Base-by-base conservation (phyloP, 2,329 filamentous ascomycete genomes). In the Botrytis squamosa region DNA sequence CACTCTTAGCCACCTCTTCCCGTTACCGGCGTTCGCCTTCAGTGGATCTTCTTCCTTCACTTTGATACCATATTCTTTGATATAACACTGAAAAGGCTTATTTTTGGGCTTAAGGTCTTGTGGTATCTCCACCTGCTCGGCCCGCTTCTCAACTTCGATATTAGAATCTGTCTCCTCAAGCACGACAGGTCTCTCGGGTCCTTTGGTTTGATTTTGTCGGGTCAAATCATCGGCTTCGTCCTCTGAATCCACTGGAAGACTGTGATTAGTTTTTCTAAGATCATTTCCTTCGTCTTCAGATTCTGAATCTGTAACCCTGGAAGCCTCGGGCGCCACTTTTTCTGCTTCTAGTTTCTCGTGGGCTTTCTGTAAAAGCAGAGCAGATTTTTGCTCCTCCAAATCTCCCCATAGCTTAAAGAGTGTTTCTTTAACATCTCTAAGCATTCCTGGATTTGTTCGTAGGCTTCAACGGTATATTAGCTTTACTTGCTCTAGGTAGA, bases 351-450 rank as follows among this genome's bases (percentile, higher is more conserved):
- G n/a, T n/a, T 63, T 70, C 33, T 25, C 75, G 33, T 29, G n/a
- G 16, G 5, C 36, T 38, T 57, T 57, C 18, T 68, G n/a, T 33
- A 20, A 33, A 68, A 81, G 77, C 3, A 81, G 78, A n/a, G 77
- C 80, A 3, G 79, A 78, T 80, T 92, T 93, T 66, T 84, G 81
- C 80, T 97, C 93, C 80, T 95, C 90, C 1, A 98, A 85, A 75
- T 97, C 89, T 1, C 95, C 95, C 95, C 95, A 98, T 1, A 98
- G 85, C 52, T 89, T 84, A 80, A 91, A 95, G 72, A 98, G 85
- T 77, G 88, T 90, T 77, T 97, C 89, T 69, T 89, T 87, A 7
- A 98, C 83, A 10, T 81, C 75, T 4, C 78, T 80, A 1, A 96
- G 83, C 1, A 83, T 79, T 0, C 81, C 70, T 3, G 82, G 77